phyloP scores from a whole-genome alignment of 2,329 filamentous ascomycete genomes.

The Alternaria incomplexa region DNA sequence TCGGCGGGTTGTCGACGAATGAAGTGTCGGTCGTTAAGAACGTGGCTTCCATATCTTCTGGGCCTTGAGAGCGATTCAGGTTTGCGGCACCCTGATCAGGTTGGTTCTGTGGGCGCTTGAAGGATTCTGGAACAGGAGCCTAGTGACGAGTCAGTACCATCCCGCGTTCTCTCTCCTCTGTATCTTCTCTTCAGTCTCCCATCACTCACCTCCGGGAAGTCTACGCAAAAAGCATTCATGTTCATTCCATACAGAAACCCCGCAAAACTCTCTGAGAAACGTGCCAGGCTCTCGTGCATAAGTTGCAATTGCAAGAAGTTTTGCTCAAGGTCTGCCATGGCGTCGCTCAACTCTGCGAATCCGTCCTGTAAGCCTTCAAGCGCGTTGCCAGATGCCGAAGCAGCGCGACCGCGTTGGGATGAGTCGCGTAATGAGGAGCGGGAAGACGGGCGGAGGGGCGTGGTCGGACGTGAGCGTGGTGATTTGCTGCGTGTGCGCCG shows the following conservation, averaged over 20 bases:
- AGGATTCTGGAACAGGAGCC: slow-evolving; percentile 85
- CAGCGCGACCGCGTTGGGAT: slow-evolving; percentile 43
- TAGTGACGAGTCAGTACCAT: slow-evolving; percentile 43
- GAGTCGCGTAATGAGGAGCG: slow-evolving; percentile 79
- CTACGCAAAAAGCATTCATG: slow-evolving; percentile 99
- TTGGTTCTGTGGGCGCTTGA: slow-evolving; percentile 56
- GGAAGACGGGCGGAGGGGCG: slow-evolving; percentile 87
- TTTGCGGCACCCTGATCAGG: slow-evolving; percentile 28
- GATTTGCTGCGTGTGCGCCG: slow-evolving; percentile 64
- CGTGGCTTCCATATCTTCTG: slow-evolving; percentile 72
- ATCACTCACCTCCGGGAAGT: slow-evolving; percentile 82
- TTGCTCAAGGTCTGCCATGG: slow-evolving; percentile 92
- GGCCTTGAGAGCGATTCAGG: slow-evolving; percentile 30
- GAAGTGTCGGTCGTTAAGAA: slow-evolving; percentile 94
- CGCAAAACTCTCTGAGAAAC: slow-evolving; percentile 95
- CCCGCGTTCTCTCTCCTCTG: background rate
- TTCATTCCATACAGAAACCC: slow-evolving; percentile 95
- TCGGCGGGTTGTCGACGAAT: slow-evolving; percentile 83
- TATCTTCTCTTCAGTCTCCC: background rate
- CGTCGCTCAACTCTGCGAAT: slow-evolving; percentile 91
- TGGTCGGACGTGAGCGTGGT: slow-evolving; percentile 76
- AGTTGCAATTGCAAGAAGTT: slow-evolving; percentile 98
- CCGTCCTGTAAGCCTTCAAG: slow-evolving; percentile 85
- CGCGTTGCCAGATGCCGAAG: slow-evolving; percentile 66
- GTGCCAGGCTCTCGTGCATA: slow-evolving; percentile 91